Evolutionary conservation across 2,329 filamentous ascomycete genomes (phyloP).

Genomic region (Pleurostoma richardsiae): DNA sequence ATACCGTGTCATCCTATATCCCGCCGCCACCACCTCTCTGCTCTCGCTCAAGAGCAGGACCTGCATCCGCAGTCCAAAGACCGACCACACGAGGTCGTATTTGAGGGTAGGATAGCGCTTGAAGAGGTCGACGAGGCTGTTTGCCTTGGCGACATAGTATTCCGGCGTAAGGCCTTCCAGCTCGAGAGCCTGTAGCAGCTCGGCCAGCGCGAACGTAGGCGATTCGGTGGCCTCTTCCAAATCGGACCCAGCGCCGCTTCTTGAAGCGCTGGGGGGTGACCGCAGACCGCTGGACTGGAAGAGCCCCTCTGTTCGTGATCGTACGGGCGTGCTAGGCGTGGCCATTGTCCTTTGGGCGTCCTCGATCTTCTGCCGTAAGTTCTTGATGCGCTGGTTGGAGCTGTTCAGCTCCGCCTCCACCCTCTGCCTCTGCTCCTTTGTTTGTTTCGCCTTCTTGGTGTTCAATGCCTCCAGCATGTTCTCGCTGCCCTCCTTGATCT

Average conservation of each 20-base stretch:
- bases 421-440: slow-evolving; percentile 73
- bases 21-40: slow-evolving; percentile 90
- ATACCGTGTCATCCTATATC: slow-evolving; percentile 89
- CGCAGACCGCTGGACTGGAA: slow-evolving; percentile 42
- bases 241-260: slow-evolving; percentile 54
- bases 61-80: slow-evolving; percentile 91
- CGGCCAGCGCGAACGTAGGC: slow-evolving; percentile 84
- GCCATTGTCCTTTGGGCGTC: slow-evolving; percentile 50
- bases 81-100: slow-evolving; percentile 93
- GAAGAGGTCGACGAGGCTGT: slow-evolving; percentile 93
- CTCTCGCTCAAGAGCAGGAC: slow-evolving; percentile 94
- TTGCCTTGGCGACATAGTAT: slow-evolving; percentile 91
- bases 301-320: slow-evolving; percentile 42
- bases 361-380: slow-evolving; percentile 54
- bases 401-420: slow-evolving; percentile 87
- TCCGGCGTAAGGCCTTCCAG: slow-evolving; percentile 82
- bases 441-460: slow-evolving; percentile 91
- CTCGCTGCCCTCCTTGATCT: slow-evolving; percentile 96
- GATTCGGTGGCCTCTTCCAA: slow-evolving; percentile 71
- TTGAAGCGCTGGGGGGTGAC: slow-evolving; percentile 52
- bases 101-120: slow-evolving; percentile 89
- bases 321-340: slow-evolving; percentile 47
- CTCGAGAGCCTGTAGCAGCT: slow-evolving; percentile 86
- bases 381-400: slow-evolving; percentile 69
- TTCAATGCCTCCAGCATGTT: slow-evolving; percentile 95